phyloP scores from a whole-genome alignment of 2,329 filamentous ascomycete genomes.

The Didymella segeticola region DNA sequence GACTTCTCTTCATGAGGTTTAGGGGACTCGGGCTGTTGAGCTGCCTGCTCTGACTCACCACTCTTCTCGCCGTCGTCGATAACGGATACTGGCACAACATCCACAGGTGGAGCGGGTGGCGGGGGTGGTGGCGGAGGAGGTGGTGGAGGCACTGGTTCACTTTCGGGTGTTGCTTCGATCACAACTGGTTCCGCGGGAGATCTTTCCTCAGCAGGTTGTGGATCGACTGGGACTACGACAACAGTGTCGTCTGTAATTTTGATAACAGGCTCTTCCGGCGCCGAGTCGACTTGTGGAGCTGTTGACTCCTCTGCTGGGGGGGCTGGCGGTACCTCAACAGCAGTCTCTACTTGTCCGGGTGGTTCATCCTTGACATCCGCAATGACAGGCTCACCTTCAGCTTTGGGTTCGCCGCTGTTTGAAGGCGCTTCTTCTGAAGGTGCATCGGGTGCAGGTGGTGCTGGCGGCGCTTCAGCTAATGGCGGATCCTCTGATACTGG shows the following conservation, averaged over 20 bases:
- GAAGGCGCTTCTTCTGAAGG: conserved; percentile 9
- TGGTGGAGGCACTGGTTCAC: conserved; percentile 10
- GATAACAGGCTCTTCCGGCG: conserved; percentile 7
- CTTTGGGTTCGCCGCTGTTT: conserved; percentile 16
- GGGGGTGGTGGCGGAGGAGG: conserved; percentile 21
- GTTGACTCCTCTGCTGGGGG: conserved; percentile 13
- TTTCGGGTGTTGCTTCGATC: neutral
- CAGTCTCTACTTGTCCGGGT: conserved; percentile 17
- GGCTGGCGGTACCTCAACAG: conserved; percentile 12
- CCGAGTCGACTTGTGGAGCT: conserved; percentile 9
- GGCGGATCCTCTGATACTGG: neutral
- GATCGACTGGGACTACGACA: neutral
- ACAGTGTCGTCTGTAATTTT: neutral
- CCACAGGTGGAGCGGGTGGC: conserved; percentile 12
- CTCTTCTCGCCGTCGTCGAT: conserved; percentile 37
- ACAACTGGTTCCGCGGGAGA: neutral
- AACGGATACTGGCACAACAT: conserved; percentile 20
- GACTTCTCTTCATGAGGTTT: conserved; percentile 34
- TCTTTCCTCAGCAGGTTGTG: conserved; percentile 5
- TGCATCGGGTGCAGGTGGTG: conserved; percentile 13
- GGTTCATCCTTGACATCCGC: conserved; percentile 38
- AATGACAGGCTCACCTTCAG: conserved; percentile 21
- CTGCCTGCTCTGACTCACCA: conserved; percentile 48
- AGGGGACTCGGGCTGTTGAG: conserved; percentile 43
- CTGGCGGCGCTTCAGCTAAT: neutral